These are phyloP conservation scores for Melastoma malabathricum DNA, from an alignment of 345 rosid genomes.

Conservation along the genomic window DNA sequence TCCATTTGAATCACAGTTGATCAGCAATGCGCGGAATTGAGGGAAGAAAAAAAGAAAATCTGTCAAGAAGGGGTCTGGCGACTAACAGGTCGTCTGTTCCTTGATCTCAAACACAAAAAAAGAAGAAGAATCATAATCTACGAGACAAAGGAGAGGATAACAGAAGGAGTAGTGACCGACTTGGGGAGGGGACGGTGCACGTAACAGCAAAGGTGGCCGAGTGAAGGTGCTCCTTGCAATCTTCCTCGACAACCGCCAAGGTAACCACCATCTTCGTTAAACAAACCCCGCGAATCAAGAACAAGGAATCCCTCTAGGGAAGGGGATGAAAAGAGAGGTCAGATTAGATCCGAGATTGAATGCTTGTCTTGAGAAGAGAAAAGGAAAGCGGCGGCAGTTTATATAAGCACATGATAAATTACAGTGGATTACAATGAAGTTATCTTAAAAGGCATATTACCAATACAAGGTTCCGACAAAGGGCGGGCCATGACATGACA, in stretches of 20 bases:
- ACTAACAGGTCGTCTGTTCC: too few species aligned
- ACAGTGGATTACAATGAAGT: background rate
- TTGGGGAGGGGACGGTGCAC: slow-evolving; percentile 27
- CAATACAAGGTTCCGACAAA: too few species aligned
- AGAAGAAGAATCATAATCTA: too few species aligned
- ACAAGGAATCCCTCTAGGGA: background rate
- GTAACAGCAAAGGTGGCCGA: slow-evolving; percentile 29
- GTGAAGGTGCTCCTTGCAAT: slow-evolving; percentile 23
- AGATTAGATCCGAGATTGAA: too few species aligned
- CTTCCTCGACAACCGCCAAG: slow-evolving; percentile 8
- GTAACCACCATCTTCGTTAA: slow-evolving; percentile 21
- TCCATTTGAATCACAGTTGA: too few species aligned
- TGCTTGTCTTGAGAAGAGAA: background rate
- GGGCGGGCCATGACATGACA: too few species aligned
- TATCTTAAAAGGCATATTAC: background rate
- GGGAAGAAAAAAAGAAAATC: too few species aligned
- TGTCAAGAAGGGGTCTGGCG: too few species aligned
- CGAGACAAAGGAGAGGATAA: too few species aligned
- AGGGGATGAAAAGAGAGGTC: background rate
- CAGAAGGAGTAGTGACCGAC: background rate
- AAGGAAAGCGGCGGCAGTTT: background rate
- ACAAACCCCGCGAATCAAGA: background rate
- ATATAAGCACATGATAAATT: too few species aligned
- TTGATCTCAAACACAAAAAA: too few species aligned
- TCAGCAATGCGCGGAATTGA: too few species aligned